Evolutionary conservation across 169 alveolate genomes (phyloP), one percentile per base, ranked within the genome.

Genomic region (Gregarina niphandrodes): DNA sequence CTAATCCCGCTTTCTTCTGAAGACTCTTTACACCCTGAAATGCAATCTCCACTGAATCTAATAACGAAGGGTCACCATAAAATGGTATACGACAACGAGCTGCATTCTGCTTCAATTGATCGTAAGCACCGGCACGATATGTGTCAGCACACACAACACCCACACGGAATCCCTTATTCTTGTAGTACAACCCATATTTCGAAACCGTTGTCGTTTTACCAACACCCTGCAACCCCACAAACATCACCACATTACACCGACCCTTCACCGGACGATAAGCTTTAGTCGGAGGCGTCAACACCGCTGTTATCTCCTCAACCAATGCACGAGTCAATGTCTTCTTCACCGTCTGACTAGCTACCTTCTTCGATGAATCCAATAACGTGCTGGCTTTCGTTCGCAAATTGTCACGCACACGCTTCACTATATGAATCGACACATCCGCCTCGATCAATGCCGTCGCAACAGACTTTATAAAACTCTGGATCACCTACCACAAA

Each of bases 61-160:
- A 86, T 64, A 7, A 36, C 9, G 11, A 9, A 30, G 9, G n/a
- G 18, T 82, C 73, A 34, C 99, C 99, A 59, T 82, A 93, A 67
- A 93, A 93, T 4, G 97, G 96, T 6, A 91, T 83, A 53, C 84
- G 70, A 6, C 83, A 93, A 65, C 87, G 87, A 6, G 99, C 87
- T 12, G 99, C 98, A 58, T 89, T 93, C 67, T 90, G 95, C 55
- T 88, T 89, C 54, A 93, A 70, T 78, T 93, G 95, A 67, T 93
- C 99, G 49, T 90, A 93, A 18, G 99, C 99, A 13, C 99, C 99
- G 1, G 99, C 99, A 50, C 99, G 78, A 69, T 90, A 93, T 9
- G 99, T 90, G 65, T 93, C 99, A 0, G 98, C 98, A 55, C 99
- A 93, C 2, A 93, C 96, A 47, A 93, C 61, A 6, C 96, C 98